Percentiles rank a stretch among this genome's conserved stretches.
Conservation (phyloP, 2,329 filamentous ascomycete species). For the Diaporthe citri region DNA sequence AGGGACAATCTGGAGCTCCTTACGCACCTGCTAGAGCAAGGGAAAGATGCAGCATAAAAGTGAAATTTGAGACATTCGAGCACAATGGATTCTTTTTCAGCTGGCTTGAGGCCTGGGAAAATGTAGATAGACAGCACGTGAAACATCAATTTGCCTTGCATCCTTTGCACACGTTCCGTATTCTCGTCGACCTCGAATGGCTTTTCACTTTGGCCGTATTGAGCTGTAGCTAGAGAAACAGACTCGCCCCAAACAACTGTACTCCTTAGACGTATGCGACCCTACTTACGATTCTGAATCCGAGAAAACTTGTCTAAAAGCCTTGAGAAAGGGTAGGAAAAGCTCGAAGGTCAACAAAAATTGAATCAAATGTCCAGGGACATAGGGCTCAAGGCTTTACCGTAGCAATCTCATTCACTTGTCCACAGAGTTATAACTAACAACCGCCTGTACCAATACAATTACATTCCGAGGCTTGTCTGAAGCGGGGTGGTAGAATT, state of each 20-base stretch:
- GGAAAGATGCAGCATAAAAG: too few species aligned
- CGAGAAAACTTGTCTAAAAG: background rate
- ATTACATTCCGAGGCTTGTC: too few species aligned
- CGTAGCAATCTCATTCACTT: background rate
- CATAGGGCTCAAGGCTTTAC: background rate
- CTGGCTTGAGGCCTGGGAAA: background rate
- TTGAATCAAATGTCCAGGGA: background rate
- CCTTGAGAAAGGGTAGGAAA: background rate
- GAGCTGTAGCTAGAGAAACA: background rate
- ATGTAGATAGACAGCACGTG: background rate
- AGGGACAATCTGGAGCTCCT: background rate
- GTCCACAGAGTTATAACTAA: background rate
- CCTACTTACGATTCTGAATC: background rate
- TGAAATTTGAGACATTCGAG: background rate
- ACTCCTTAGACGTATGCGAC: background rate
- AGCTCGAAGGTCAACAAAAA: background rate
- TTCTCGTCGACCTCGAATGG: background rate
- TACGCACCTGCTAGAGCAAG: background rate
- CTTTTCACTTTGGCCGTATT: background rate
- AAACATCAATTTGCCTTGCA: background rate
- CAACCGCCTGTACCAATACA: background rate
- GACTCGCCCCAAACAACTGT: background rate
- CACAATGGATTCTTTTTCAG: background rate
- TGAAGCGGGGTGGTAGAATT: too few species aligned
- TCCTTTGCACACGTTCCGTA: background rate